Evolutionary conservation across 2,329 filamentous ascomycete genomes (phyloP), one percentile per base, ranked within the genome.

Genomic region (Metarhizium album): DNA sequence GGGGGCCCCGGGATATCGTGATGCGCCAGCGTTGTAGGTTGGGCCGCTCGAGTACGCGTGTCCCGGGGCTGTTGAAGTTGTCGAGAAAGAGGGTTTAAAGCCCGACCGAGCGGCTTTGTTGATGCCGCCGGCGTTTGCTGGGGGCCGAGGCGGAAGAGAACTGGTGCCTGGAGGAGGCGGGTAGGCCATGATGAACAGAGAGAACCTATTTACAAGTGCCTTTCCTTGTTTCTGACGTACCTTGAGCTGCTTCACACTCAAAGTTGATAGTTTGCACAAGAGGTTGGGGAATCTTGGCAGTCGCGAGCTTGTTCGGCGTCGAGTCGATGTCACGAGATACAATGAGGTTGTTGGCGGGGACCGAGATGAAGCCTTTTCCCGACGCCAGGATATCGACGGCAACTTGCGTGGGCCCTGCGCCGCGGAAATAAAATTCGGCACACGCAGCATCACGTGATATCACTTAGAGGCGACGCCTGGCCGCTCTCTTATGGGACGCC

Each of bases 161-260:
- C 57, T 67, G 61, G 71, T 68, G 61, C 86, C 86, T 88, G 87
- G 85, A 85, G 86, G 85, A 66, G 84, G 84, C 71, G 86, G 84
- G 78, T 88, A 88, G 71, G 86, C 84, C 87, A 91, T 91, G 78
- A 82, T 83, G 79, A 82, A 82, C 71, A 75, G 70, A 61, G 57
- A 56, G 59, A 52, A 55, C 46, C 50, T 55, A 48, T 50, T 56
- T 54, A 42, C 38, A 46, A 42, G 29, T 42, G 43, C 35, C 18
- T 51, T 43, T 24, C 38, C 29, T 46, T 46, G 27, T 43, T 56
- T 40, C 53, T 55, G 52, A 70, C 74, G 74, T 78, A 78, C 75
- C 75, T 53, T 73, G 71, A 74, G 72, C 70, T 64, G 56, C 46
- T 62, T 61, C 53, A 55, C 61, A 67, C 67, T 67, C 66, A 67